Base-by-base conservation (phyloP, 2,329 filamentous ascomycete species). In the Colletotrichum tropicicola region DNA sequence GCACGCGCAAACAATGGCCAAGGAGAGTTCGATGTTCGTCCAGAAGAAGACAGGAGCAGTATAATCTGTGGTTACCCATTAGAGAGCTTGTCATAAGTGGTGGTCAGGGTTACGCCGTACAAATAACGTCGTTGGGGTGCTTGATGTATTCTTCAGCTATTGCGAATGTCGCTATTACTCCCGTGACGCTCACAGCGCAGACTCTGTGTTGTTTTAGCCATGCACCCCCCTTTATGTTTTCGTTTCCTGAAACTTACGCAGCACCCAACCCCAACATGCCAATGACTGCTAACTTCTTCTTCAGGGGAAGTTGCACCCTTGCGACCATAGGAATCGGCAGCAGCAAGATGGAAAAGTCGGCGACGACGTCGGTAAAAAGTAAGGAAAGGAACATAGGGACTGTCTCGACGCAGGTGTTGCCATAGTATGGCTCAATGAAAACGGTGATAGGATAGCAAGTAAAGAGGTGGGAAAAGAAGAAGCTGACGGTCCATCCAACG, bases 21-120 rank as follows among this genome's bases (percentile, higher is more conserved):
- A 72, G 59, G 77, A 77, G 67, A 79, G 74, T 64, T 81, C 79
- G 60, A 80, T 74, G 55, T 79, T 74, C 6, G 78, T 79, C 75
- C 78, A 80, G 69, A 75, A 75, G 25, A 75, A 72, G 3, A 69
- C 69, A 0, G 71, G 71, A 2, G 71, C 70, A 1, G 70, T 72
- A 37, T 73, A 72, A 35, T 73, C 71, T 72, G 41, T 13, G 4
- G n/a, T n/a, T n/a, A n/a, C n/a, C n/a, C n/a, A n/a, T n/a, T n/a
- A n/a, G n/a, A n/a, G n/a, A n/a, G n/a, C n/a, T n/a, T n/a, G n/a
- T n/a, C n/a, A 19, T 3, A 5, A 17, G 5, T 3, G 2, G 7
- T 54, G 15, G n/a, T n/a, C n/a, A n/a, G n/a, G n/a, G n/a, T n/a
- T n/a, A n/a, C n/a, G n/a, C 25, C 70, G n/a, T 68, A 73, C 71